These are phyloP conservation scores for Calonectria fujianensis DNA, from an alignment of 2,329 filamentous ascomycete genomes.

Conservation along the genomic window DNA sequence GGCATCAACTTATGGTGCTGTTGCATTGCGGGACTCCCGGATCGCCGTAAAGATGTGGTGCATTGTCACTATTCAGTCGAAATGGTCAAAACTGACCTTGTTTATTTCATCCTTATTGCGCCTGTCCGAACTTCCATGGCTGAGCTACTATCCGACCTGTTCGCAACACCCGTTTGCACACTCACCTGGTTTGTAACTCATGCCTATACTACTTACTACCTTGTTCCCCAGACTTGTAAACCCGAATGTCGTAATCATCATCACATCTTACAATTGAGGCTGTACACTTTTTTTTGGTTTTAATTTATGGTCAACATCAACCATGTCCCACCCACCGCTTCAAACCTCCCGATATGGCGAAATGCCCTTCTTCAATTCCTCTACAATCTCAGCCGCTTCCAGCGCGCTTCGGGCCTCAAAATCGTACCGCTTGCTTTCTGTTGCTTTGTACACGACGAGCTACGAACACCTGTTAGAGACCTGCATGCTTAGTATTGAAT, in stretches of 20 bases:
- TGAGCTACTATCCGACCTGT: background rate
- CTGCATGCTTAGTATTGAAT: background rate
- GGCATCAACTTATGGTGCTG: background rate
- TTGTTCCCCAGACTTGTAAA: background rate
- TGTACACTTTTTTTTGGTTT: background rate
- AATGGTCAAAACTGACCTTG: background rate
- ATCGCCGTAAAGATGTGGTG: background rate
- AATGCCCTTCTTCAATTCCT: slow-evolving; percentile 85
- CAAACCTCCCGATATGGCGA: slow-evolving; percentile 76
- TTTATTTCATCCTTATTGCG: background rate
- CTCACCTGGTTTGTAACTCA: background rate
- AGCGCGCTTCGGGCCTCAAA: slow-evolving; percentile 85
- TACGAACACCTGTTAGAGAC: slow-evolving; percentile 55
- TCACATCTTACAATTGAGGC: background rate
- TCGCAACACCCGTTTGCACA: background rate
- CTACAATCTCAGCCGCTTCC: slow-evolving; percentile 87
- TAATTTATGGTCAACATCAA: background rate
- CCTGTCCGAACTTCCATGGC: background rate
- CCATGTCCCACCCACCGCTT: background rate
- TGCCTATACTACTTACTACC: background rate
- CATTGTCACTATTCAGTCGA: background rate
- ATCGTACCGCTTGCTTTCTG: slow-evolving; percentile 88
- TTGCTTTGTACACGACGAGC: slow-evolving; percentile 83
- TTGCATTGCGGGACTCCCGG: background rate
- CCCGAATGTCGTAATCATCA: slow-evolving; percentile 15